Conservation (phyloP, 2,329 filamentous ascomycete species). For the Capronia coronata region DNA sequence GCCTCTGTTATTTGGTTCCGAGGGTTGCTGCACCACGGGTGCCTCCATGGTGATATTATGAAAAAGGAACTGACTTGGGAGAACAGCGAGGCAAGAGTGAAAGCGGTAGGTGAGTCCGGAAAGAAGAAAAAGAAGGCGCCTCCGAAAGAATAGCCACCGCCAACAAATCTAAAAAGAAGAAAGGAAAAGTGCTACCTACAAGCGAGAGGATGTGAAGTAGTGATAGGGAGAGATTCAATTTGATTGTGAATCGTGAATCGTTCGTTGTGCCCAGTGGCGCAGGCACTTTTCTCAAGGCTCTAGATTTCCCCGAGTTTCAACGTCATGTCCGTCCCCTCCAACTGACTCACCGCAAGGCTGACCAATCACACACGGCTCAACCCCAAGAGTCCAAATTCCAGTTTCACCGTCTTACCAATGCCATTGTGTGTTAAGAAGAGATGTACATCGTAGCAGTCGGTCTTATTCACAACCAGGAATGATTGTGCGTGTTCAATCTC, state of each 20-base stretch:
- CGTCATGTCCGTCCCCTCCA: conserved; percentile 14
- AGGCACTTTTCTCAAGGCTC: conserved; percentile 6
- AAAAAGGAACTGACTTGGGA: background rate
- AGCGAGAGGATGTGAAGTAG: background rate
- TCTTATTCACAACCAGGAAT: background rate
- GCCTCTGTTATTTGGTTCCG: conserved; percentile 16
- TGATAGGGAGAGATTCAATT: too few species aligned
- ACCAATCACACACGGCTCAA: conserved; percentile 5
- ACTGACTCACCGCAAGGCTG: conserved; percentile 12
- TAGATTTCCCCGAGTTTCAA: conserved; percentile 6
- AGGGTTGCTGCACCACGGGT: conserved; percentile 3
- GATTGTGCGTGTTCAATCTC: background rate
- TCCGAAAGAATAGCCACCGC: too few species aligned
- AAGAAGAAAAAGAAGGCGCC: too few species aligned
- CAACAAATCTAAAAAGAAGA: background rate
- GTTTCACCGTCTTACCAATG: too few species aligned
- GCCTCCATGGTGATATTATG: conserved; percentile 11
- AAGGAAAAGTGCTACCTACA: background rate
- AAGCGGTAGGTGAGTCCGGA: too few species aligned
- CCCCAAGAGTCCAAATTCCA: background rate
- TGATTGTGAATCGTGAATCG: too few species aligned
- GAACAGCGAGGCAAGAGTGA: background rate
- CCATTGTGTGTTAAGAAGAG: too few species aligned
- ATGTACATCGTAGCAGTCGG: too few species aligned
- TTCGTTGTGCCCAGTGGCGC: conserved; percentile 10